These are phyloP conservation scores for Physcomitrellopsis africana DNA, from an alignment of 225 moss, liverwort and hornwort species.

Conservation along the genomic window DNA sequence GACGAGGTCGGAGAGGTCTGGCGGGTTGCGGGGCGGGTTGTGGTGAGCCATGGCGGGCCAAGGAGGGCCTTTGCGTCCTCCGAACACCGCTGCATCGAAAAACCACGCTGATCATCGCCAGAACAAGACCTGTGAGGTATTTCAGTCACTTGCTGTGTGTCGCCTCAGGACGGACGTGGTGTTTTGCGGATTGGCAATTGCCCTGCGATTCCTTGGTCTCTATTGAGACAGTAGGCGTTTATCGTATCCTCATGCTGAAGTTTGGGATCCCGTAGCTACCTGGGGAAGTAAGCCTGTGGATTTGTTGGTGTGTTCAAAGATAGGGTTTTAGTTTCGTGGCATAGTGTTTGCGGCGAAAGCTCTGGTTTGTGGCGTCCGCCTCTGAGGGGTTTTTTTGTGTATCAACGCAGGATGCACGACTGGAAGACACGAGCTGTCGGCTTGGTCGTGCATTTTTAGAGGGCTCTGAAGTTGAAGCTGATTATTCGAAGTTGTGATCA, in stretches of 20 bases:
- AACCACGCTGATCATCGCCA: constrained; percentile 21
- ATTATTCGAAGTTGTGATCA: constrained; percentile 25
- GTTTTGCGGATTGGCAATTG: too few relatives aligned
- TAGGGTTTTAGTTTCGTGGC: not conserved
- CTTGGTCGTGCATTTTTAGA: constrained; percentile 26
- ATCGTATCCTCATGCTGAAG: not conserved
- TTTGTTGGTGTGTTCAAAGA: not conserved
- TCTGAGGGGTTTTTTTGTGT: constrained; percentile 22
- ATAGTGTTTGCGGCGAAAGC: not conserved
- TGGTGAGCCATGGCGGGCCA: constrained; percentile 52
- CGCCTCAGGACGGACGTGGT: too few relatives aligned
- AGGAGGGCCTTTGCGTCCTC: constrained; percentile 49
- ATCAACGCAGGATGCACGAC: constrained; percentile 29
- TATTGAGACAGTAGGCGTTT: too few relatives aligned
- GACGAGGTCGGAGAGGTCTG: constrained; percentile 23
- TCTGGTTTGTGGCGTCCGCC: not conserved
- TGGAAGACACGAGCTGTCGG: constrained; percentile 28
- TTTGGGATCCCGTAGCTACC: too few relatives aligned
- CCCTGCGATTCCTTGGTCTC: too few relatives aligned
- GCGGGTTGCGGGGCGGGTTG: constrained; percentile 26
- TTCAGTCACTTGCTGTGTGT: too few relatives aligned
- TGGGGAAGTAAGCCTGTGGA: not conserved
- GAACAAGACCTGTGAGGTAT: not conserved
- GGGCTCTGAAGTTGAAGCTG: constrained; percentile 22
- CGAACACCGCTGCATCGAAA: constrained; percentile 12